These are phyloP conservation scores for Anisodus acutangulus DNA, from an alignment of 257 asterid species.

Conservation along the genomic window DNA sequence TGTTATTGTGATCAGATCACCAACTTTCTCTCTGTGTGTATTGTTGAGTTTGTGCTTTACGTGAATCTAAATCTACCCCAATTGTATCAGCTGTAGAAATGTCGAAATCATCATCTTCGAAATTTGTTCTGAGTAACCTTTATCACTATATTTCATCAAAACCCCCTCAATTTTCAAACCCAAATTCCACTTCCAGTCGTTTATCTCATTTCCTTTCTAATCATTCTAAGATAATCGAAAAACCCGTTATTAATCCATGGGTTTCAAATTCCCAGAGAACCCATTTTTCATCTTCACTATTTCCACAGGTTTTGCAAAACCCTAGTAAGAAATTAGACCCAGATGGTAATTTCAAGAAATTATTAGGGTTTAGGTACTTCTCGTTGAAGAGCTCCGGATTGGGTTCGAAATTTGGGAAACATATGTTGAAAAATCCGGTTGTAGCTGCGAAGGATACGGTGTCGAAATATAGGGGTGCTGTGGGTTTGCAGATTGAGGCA, in stretches of 20 bases:
- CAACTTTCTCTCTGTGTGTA: not conserved
- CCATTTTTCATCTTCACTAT: conserved; percentile 52
- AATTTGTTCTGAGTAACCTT: conserved; percentile 51
- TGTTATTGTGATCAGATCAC: not conserved
- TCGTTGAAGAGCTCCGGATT: conserved; percentile 47
- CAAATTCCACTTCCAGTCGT: conserved; percentile 37
- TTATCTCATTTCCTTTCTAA: conserved; percentile 54
- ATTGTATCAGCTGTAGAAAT: conserved; percentile 35
- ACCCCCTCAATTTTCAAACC: conserved; percentile 38
- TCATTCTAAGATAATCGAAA: conserved; percentile 45
- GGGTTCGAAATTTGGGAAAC: conserved; percentile 50
- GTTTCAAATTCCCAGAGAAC: conserved; percentile 43
- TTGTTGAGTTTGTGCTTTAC: conserved; percentile 35
- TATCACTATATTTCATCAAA: conserved; percentile 51
- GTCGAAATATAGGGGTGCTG: conserved; percentile 69
- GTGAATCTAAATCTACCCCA: conserved; percentile 32
- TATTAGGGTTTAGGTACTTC: conserved; percentile 57
- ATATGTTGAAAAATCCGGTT: conserved; percentile 50
- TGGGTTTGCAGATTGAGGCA: conserved; percentile 77
- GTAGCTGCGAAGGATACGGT: conserved; percentile 47
- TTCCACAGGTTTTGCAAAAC: conserved; percentile 37
- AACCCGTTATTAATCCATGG: conserved; percentile 50
- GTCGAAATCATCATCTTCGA: conserved; percentile 64
- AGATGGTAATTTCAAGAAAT: conserved; percentile 40
- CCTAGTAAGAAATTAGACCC: conserved; percentile 42